Percentiles rank a stretch among this genome's conserved stretches.
These are phyloP conservation scores for Litchi chinensis DNA, from an alignment of 345 rosid genomes.

Conservation along the genomic window DNA sequence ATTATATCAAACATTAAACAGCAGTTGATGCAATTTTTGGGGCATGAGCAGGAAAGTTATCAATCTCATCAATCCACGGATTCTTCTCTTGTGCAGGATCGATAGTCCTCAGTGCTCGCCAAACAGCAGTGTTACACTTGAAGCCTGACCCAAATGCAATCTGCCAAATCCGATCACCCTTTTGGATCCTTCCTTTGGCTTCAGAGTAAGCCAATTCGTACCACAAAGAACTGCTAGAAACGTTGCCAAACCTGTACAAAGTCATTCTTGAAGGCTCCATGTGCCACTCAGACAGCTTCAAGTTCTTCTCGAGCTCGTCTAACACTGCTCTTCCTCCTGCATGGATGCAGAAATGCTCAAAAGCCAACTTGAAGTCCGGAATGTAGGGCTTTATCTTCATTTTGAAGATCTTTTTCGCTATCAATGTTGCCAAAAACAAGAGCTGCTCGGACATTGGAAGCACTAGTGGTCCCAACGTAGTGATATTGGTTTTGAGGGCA, in stretches of 20 bases:
- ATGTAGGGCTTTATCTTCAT: constrained; percentile 54
- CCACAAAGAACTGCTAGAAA: constrained; percentile 74
- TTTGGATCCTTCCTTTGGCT: constrained; percentile 65
- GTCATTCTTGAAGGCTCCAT: constrained; percentile 87
- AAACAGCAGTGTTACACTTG: constrained; percentile 71
- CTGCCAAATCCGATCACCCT: constrained; percentile 72
- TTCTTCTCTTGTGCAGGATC: constrained; percentile 45
- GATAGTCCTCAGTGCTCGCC: constrained; percentile 49
- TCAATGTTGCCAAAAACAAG: constrained; percentile 37
- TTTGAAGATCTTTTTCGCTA: constrained; percentile 46
- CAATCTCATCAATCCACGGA: constrained; percentile 64
- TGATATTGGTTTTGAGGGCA: constrained; percentile 62
- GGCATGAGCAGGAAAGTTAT: constrained; percentile 40
- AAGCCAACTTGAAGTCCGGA: constrained; percentile 71
- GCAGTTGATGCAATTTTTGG: constrained; percentile 27
- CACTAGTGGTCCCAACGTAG: constrained; percentile 65
- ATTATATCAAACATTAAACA: not conserved
- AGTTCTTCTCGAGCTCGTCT: constrained; percentile 66
- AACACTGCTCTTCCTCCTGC: constrained; percentile 70
- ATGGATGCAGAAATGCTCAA: constrained; percentile 77
- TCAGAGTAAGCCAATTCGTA: constrained; percentile 73
- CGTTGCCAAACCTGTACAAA: constrained; percentile 67
- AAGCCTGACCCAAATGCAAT: constrained; percentile 78
- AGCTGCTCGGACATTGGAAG: constrained; percentile 65
- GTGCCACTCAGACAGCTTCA: constrained; percentile 59